These are phyloP conservation scores for Populus tomentosa DNA, from an alignment of 441 rosid species.

Conservation along the genomic window DNA sequence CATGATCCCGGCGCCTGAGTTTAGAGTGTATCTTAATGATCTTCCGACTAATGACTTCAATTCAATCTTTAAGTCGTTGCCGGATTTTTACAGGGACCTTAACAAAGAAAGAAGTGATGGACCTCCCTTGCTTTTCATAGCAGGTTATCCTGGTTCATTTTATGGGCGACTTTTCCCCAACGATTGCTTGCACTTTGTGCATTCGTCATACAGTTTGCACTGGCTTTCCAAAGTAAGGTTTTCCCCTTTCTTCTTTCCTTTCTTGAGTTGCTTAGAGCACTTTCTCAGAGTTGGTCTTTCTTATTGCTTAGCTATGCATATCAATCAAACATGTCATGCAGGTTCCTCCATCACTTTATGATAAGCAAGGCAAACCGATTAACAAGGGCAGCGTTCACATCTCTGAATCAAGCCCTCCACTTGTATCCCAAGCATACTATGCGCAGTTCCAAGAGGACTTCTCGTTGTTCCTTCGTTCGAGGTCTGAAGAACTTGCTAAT, in stretches of 20 bases:
- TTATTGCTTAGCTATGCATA: neutral
- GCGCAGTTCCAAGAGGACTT: conserved; percentile 71
- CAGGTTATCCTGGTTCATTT: conserved; percentile 83
- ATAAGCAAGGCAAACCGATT: conserved; percentile 55
- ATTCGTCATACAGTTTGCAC: conserved; percentile 73
- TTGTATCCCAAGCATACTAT: conserved; percentile 58
- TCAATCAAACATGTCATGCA: conserved; percentile 14
- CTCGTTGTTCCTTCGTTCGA: conserved; percentile 46
- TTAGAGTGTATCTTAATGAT: conserved; percentile 68
- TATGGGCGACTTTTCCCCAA: conserved; percentile 74
- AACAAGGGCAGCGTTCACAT: conserved; percentile 68
- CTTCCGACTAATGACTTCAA: conserved; percentile 91
- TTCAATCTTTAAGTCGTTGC: conserved; percentile 63
- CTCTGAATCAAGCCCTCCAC: conserved; percentile 52
- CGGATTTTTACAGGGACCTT: conserved; percentile 60
- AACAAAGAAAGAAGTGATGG: conserved; percentile 33
- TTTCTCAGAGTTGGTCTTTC: neutral
- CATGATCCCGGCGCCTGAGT: conserved; percentile 36
- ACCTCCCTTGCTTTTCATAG: conserved; percentile 44
- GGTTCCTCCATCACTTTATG: conserved; percentile 65
- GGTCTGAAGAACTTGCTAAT: conserved; percentile 50
- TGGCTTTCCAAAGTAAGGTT: conserved; percentile 78
- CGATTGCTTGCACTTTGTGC: conserved; percentile 58
- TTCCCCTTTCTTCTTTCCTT: neutral
- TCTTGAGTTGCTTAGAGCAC: neutral